A percentile compares a stretch with the other conserved stretches of the same genome.
Evolutionary conservation across 116 monocot species (phyloP).

Genomic region (Cymodocea nodosa): DNA sequence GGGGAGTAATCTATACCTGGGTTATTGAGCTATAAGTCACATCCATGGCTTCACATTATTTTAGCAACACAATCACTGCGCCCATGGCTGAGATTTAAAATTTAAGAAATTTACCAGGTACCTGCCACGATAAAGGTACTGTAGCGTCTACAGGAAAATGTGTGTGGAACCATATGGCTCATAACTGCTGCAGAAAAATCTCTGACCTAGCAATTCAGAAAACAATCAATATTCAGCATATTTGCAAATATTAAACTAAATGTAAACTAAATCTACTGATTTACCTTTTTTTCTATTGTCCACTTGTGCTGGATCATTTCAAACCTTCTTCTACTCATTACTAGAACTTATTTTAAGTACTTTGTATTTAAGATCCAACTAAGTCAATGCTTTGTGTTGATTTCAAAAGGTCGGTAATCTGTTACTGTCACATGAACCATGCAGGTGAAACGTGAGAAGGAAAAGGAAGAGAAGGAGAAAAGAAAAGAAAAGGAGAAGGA

Average conservation of each 20-base stretch:
- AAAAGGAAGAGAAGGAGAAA: slow-evolving; percentile 17
- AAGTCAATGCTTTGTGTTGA: neutral
- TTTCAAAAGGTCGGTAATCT: neutral
- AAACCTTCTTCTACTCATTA: neutral
- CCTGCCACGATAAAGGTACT: too few species aligned
- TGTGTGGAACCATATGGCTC: too few species aligned
- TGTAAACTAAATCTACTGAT: neutral
- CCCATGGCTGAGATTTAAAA: too few species aligned
- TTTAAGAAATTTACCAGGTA: too few species aligned
- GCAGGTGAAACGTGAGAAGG: slow-evolving; percentile 40
- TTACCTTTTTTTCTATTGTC: neutral
- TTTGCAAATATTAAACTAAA: neutral
- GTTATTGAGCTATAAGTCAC: too few species aligned
- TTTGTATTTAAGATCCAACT: neutral
- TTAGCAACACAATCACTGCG: too few species aligned
- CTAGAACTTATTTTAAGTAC: neutral
- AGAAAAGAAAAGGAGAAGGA: slow-evolving; percentile 20
- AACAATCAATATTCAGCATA: neutral
- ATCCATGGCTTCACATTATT: too few species aligned
- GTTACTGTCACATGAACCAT: neutral
- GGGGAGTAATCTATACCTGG: neutral
- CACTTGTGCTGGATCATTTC: neutral
- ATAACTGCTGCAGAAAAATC: too few species aligned
- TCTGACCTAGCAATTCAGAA: too few species aligned
- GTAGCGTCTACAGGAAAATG: too few species aligned